Conservation (phyloP, 495 filamentous ascomycete species). For the Tuber microsphaerosporum region DNA sequence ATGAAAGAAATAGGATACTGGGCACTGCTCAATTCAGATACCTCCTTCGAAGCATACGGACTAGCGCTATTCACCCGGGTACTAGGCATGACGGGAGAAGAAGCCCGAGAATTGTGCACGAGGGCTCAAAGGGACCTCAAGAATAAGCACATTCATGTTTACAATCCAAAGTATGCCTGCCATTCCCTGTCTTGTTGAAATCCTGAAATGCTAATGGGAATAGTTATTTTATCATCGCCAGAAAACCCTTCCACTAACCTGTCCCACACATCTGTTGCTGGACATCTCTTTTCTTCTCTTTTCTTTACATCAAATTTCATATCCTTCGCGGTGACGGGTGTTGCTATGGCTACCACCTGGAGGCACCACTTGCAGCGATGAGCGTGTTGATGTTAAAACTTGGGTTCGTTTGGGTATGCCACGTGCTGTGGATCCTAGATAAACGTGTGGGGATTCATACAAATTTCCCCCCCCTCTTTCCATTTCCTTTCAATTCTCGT, state of each 20-base stretch:
- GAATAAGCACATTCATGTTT: constrained; percentile 34
- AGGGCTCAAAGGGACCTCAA: constrained; percentile 21
- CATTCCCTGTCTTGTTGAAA: not conserved
- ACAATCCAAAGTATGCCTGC: constrained; percentile 18
- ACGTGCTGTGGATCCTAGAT: not conserved
- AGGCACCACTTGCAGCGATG: not conserved
- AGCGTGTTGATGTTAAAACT: not conserved
- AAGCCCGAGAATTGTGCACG: constrained; percentile 24
- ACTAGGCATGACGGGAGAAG: constrained; percentile 27
- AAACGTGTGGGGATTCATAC: not conserved
- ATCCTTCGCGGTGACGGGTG: not conserved
- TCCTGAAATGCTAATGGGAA: not conserved
- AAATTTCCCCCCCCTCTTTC: not conserved
- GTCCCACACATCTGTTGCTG: not conserved
- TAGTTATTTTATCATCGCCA: constrained; percentile 25
- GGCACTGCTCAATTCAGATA: constrained; percentile 25
- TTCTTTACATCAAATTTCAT: not conserved
- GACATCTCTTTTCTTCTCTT: not conserved
- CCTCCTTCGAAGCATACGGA: constrained; percentile 36
- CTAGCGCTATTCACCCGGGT: constrained; percentile 36
- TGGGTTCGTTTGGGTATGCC: not conserved
- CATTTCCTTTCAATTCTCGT: not conserved
- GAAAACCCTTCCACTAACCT: constrained; percentile 11
- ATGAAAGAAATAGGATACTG: constrained; percentile 35
- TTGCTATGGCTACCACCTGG: not conserved